Evolutionary conservation across 2,329 filamentous ascomycete genomes (phyloP).

Genomic region (Tolypocladium pustulatum): DNA sequence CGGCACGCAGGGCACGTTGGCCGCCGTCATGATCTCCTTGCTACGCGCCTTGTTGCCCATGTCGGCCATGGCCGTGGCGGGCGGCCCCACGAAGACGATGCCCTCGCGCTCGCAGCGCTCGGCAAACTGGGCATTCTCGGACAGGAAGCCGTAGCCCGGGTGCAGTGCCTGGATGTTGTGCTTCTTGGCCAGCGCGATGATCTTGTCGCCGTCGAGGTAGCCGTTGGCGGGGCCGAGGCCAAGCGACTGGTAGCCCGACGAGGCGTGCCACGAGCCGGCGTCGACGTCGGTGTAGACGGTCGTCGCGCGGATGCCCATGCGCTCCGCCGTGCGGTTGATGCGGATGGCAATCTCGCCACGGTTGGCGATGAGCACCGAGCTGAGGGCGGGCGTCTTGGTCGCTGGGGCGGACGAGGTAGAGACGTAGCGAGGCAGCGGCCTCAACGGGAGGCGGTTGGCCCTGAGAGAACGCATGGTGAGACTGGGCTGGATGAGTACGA

Average conservation of each 20-base stretch:
- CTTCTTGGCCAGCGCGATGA: constrained; percentile 78
- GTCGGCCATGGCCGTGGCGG: constrained; percentile 67
- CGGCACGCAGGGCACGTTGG: constrained; percentile 92
- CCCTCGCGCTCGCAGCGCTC: constrained; percentile 81
- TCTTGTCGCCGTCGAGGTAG: constrained; percentile 88
- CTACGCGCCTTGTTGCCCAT: constrained; percentile 92
- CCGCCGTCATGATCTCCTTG: constrained; percentile 92
- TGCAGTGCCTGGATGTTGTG: constrained; percentile 86
- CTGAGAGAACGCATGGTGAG: constrained; percentile 44
- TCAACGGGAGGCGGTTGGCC: constrained; percentile 36
- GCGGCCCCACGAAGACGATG: constrained; percentile 88
- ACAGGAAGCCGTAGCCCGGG: constrained; percentile 92
- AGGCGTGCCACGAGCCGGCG: constrained; percentile 74
- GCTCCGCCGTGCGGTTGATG: constrained; percentile 77
- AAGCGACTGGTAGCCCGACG: constrained; percentile 72
- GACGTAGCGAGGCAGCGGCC: constrained; percentile 27
- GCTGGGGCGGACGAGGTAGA: constrained; percentile 17
- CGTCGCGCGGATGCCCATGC: constrained; percentile 84
- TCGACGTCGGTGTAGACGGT: constrained; percentile 94
- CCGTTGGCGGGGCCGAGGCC: constrained; percentile 74
- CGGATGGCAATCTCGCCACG: constrained; percentile 93
- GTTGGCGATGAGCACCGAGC: constrained; percentile 89
- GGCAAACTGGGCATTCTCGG: constrained; percentile 87
- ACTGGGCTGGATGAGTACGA: background rate
- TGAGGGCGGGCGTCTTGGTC: constrained; percentile 42